phyloP scores from a whole-genome alignment of 176 grass and related monocot genomes.

The Aechmea fasciata region DNA sequence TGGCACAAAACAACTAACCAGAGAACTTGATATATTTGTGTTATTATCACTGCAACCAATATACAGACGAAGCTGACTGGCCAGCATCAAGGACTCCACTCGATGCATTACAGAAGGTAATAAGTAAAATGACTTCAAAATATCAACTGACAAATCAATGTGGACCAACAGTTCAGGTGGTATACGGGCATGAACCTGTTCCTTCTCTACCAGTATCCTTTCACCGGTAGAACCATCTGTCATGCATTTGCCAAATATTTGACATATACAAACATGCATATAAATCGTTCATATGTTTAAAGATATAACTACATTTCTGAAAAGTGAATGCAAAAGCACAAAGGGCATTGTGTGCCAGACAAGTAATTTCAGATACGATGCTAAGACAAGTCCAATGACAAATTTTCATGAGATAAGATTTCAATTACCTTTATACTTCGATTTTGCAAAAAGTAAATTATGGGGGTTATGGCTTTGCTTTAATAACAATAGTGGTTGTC shows the following conservation, averaged over 20 bases:
- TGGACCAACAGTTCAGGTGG: background rate
- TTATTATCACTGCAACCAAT: constrained; percentile 1
- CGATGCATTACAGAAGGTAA: constrained; percentile 8
- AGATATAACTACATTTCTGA: background rate
- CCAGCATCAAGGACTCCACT: constrained; percentile 5
- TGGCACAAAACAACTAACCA: background rate
- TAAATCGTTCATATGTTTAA: background rate
- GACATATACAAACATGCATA: constrained; percentile 21
- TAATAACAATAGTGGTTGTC: constrained; percentile 4
- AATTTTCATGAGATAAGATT: background rate
- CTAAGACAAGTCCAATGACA: background rate
- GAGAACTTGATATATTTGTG: constrained; percentile 2
- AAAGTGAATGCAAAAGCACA: background rate
- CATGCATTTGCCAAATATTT: constrained; percentile 14
- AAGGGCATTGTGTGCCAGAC: background rate
- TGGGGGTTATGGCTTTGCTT: constrained; percentile 11
- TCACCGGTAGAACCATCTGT: constrained; percentile 44
- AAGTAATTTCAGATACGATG: background rate
- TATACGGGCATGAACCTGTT: constrained; percentile 27
- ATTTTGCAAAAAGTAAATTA: constrained; percentile 19
- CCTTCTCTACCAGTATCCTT: constrained; percentile 32
- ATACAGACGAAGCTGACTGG: constrained; percentile 1
- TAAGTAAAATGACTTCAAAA: constrained; percentile 12
- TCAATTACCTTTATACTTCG: constrained; percentile 39
- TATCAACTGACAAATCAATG: constrained; percentile 4